phyloP scores from a whole-genome alignment of 2,329 filamentous ascomycete species.

The Fusarium falciforme region DNA sequence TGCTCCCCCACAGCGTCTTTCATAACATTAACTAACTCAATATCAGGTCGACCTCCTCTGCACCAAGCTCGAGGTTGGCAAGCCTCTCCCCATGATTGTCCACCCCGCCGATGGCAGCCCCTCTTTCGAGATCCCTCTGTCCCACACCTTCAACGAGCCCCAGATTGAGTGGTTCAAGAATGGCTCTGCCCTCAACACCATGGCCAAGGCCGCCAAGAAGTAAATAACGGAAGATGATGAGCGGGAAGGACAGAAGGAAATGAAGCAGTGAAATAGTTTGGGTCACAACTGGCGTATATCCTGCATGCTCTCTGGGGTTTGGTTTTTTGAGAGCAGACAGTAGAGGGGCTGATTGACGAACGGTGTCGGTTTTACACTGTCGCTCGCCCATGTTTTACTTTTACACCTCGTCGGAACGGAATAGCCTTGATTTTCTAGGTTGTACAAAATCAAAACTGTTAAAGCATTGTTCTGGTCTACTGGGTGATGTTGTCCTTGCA shows the following conservation, averaged over 20 bases:
- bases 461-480: constrained; percentile 7
- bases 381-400: constrained; percentile 36
- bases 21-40: constrained; percentile 35
- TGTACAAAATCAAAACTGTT: constrained; percentile 44
- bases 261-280: constrained; percentile 38
- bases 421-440: constrained; percentile 44
- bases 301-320: constrained; percentile 41
- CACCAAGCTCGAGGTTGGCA: constrained; percentile 90
- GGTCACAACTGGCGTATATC: constrained; percentile 44
- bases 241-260: constrained; percentile 15
- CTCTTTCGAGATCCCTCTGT: constrained; percentile 83
- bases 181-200: constrained; percentile 96
- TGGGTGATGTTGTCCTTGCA: neutral
- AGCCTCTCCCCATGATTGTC: constrained; percentile 91
- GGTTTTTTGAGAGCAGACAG: constrained; percentile 39
- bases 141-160: constrained; percentile 97
- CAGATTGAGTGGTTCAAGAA: constrained; percentile 99
- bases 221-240: constrained; percentile 39
- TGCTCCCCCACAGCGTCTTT: neutral
- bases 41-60: constrained; percentile 79
- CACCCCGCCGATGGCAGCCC: constrained; percentile 86
- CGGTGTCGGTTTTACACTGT: constrained; percentile 31
- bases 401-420: constrained; percentile 40
- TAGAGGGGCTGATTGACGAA: constrained; percentile 38
- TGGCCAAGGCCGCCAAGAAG: constrained; percentile 77